A percentile compares a stretch with the other conserved stretches of the same genome.
phyloP scores from a whole-genome alignment of 2,329 filamentous ascomycete species.

The Xylariaceae sp. region DNA sequence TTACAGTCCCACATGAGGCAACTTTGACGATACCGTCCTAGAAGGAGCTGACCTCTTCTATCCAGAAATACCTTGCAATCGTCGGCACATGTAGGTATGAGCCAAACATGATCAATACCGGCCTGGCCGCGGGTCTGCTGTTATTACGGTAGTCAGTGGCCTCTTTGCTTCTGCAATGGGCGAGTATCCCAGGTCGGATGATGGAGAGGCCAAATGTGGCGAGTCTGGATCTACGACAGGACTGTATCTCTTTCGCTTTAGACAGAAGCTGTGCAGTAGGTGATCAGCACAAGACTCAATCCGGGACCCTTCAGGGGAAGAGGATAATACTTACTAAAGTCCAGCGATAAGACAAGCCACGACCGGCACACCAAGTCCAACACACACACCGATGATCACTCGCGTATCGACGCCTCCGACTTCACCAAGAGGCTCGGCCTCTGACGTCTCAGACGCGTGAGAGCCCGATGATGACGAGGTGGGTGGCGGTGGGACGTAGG shows the following conservation, averaged over 20 bases:
- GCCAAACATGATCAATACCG: too few relatives aligned
- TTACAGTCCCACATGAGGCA: too few relatives aligned
- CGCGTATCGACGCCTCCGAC: conserved; percentile 36
- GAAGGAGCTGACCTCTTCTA: too few relatives aligned
- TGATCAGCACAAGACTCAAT: not conserved
- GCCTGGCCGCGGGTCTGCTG: too few relatives aligned
- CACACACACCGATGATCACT: conserved; percentile 43
- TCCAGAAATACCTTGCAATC: too few relatives aligned
- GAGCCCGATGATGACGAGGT: not conserved
- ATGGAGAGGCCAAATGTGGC: too few relatives aligned
- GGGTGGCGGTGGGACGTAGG: conserved; percentile 32
- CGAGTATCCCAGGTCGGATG: too few relatives aligned
- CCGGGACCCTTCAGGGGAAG: not conserved
- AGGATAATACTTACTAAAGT: conserved; percentile 26
- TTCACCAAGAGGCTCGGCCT: conserved; percentile 8
- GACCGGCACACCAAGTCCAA: conserved; percentile 40
- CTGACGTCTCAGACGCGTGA: not conserved
- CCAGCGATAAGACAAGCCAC: conserved; percentile 27
- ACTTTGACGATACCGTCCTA: too few relatives aligned
- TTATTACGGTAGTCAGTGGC: too few relatives aligned
- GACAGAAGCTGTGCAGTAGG: not conserved
- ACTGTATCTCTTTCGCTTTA: not conserved
- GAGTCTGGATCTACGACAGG: too few relatives aligned
- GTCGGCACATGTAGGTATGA: too few relatives aligned
- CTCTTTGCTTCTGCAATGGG: too few relatives aligned